Conservation (phyloP, 768 basidiomycete genomes). For the Crepidotus variabilis region DNA sequence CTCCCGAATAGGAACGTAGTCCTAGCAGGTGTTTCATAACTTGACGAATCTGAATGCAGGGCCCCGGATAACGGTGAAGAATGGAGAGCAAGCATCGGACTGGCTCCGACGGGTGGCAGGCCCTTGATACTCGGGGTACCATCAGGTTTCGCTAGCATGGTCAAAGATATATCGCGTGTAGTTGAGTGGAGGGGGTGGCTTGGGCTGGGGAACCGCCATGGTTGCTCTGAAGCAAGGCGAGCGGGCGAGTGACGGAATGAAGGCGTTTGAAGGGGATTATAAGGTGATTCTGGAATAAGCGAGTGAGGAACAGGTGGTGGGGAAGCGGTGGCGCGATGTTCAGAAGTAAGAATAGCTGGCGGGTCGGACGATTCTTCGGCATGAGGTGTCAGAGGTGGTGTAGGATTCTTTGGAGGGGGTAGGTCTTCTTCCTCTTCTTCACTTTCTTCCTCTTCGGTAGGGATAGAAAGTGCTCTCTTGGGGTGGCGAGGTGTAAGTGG, state of each 20-base stretch:
- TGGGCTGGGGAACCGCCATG: slow-evolving; percentile 79
- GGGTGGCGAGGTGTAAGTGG: slow-evolving; percentile 20
- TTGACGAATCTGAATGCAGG: slow-evolving; percentile 5
- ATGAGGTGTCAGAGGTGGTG: slow-evolving; percentile 35
- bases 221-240: slow-evolving; percentile 72
- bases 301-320: slow-evolving; percentile 28
- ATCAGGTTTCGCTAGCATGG: slow-evolving; percentile 54
- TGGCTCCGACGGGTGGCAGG: slow-evolving; percentile 21
- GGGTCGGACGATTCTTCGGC: slow-evolving; percentile 26
- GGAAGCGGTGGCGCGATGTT: slow-evolving; percentile 17
- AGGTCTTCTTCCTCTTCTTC: slow-evolving; percentile 18
- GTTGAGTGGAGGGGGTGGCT: slow-evolving; percentile 72
- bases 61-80: slow-evolving; percentile 30
- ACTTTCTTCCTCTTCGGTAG: slow-evolving; percentile 7
- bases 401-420: slow-evolving; percentile 21
- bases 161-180: slow-evolving; percentile 60
- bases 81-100: slow-evolving; percentile 24
- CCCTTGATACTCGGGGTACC: slow-evolving; percentile 43
- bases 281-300: slow-evolving; percentile 63
- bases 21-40: slow-evolving; percentile 17
- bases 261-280: slow-evolving; percentile 70
- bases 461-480: slow-evolving; percentile 18
- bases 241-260: slow-evolving; percentile 77
- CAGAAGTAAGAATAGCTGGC: slow-evolving; percentile 14
- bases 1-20: slow-evolving; percentile 12